Conservation (phyloP, 192 early-diverging fungal genomes). For the Helicostylum pulchrum region DNA sequence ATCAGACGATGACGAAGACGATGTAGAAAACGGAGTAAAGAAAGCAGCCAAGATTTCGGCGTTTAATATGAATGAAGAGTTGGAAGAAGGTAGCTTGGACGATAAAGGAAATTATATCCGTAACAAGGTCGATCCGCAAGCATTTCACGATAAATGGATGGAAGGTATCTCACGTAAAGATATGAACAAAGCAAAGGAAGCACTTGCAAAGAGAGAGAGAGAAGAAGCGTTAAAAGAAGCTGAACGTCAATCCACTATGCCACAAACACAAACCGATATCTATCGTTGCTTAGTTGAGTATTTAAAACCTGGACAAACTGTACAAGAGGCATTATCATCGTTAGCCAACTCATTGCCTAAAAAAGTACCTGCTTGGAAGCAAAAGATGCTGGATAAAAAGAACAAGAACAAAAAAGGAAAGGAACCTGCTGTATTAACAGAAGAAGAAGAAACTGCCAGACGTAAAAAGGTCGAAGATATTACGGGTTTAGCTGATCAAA, state of each 20-base stretch:
- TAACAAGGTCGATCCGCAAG: slow-evolving; percentile 62
- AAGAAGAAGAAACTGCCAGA: slow-evolving; percentile 40
- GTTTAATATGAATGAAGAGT: slow-evolving; percentile 74
- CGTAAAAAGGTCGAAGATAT: slow-evolving; percentile 55
- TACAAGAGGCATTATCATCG: slow-evolving; percentile 56
- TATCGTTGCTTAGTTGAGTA: slow-evolving; percentile 54
- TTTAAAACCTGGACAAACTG: slow-evolving; percentile 56
- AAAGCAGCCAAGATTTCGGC: slow-evolving; percentile 56
- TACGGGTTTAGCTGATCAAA: slow-evolving; percentile 66
- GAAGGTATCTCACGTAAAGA: slow-evolving; percentile 55
- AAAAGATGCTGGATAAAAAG: slow-evolving; percentile 34
- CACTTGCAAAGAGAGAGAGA: slow-evolving; percentile 45
- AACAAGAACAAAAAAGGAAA: slow-evolving; percentile 34
- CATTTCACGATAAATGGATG: slow-evolving; percentile 74
- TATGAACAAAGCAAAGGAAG: slow-evolving; percentile 52
- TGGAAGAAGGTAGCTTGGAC: slow-evolving; percentile 72
- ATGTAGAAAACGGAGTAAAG: slow-evolving; percentile 44
- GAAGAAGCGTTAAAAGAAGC: slow-evolving; percentile 45
- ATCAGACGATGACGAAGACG: slow-evolving; percentile 50
- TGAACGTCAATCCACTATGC: slow-evolving; percentile 31
- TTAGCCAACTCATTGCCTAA: slow-evolving; percentile 44
- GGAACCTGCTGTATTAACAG: slow-evolving; percentile 14
- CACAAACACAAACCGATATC: slow-evolving; percentile 56
- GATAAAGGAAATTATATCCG: slow-evolving; percentile 68
- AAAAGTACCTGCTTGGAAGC: slow-evolving; percentile 36